These are phyloP conservation scores for Cercis canadensis DNA, from an alignment of 306 rosid genomes.

Conservation along the genomic window DNA sequence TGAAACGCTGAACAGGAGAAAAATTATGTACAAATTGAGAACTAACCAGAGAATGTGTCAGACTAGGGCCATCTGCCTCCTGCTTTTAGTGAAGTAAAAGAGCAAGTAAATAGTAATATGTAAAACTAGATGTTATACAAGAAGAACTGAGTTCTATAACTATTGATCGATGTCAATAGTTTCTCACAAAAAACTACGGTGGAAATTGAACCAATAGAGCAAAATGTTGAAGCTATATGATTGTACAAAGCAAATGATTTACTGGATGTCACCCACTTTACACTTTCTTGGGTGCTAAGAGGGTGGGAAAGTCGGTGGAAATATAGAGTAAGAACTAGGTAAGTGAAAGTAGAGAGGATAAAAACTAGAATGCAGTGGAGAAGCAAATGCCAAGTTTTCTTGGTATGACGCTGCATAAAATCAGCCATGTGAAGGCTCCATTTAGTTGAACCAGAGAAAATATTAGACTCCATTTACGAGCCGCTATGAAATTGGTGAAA, in stretches of 20 bases:
- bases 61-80: neutral
- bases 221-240: too few relatives aligned
- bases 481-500: conserved; percentile 39
- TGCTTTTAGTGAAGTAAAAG: too few relatives aligned
- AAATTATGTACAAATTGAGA: neutral
- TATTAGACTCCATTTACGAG: conserved; percentile 33
- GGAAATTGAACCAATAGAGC: neutral
- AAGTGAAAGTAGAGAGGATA: conserved; percentile 5
- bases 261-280: too few relatives aligned
- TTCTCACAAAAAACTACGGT: too few relatives aligned
- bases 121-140: too few relatives aligned
- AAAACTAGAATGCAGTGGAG: neutral
- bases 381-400: conserved; percentile 7
- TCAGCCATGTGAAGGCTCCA: conserved; percentile 30
- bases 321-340: neutral
- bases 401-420: conserved; percentile 43
- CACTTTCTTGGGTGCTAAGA: neutral
- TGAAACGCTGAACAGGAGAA: too few relatives aligned
- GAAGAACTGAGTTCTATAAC: too few relatives aligned
- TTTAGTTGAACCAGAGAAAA: conserved; percentile 12
- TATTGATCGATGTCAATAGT: too few relatives aligned
- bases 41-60: neutral
- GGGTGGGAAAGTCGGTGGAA: neutral
- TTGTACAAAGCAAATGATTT: too few relatives aligned
- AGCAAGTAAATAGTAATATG: too few relatives aligned